Evolutionary conservation across 495 filamentous ascomycete genomes (phyloP), one percentile per base, ranked within the genome.

Genomic region (Podospora sp.): DNA sequence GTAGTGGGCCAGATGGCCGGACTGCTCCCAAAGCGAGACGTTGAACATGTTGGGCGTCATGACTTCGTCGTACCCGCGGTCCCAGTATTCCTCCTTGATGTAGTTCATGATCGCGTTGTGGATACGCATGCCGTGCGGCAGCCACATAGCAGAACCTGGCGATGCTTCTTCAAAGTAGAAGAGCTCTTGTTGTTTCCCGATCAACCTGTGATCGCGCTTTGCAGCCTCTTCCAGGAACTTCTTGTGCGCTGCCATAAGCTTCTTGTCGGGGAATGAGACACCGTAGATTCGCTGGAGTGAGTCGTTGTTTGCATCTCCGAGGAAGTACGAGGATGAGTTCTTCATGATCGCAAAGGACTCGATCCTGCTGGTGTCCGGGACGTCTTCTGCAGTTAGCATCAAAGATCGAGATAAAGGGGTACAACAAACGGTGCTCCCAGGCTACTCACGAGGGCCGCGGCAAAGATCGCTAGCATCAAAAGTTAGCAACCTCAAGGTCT

Each of bases 11-110:
- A 93, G 96, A 78, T 99, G 95, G 55, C 96, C 95, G 18, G 92
- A 96, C 7, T 86, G 90, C 80, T 97, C 93, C 96, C 95, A 98
- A 26, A 99, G 82, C 5, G 89, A 83, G 16, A 89, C 84, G 68
- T 97, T 94, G 78, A 91, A 99, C 90, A 98, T 97, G 78, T 97
- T 98, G 11, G 95, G 96, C 5, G 93, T 91, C 73, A 93, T 91
- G 58, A 98, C 95, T 77, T 99, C 95, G 69, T 96, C 89, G 79
- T 97, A 99, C 16, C 89, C 92, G 49, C 95, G 91, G 76, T 92
- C 92, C 85, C 92, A 93, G 81, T 99, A 99, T 76, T 98, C 88
- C 11, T 89, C 84, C 29, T 90, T 87, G 68, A 98, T 83, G 75
- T 96, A 92, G 7, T 82, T 82, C 77, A 92, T 87, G 1, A 99